Evolutionary conservation across 805 yeast genomes (phyloP), one percentile per base, ranked within the genome.

Genomic region (Saccharomyces jurei): DNA sequence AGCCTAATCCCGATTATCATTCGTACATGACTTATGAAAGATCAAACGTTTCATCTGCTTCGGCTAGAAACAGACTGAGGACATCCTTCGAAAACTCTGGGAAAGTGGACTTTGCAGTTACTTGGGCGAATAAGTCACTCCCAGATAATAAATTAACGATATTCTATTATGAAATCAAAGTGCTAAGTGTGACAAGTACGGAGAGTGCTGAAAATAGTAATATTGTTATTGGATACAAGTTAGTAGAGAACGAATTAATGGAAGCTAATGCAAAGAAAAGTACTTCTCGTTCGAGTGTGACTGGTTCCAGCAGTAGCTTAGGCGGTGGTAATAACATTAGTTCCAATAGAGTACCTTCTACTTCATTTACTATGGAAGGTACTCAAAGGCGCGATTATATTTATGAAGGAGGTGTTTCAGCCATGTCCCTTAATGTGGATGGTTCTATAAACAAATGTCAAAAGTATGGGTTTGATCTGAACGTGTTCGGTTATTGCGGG

Each of bases 131-230:
- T 51, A 60, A 60, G 41, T 52, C 57, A 6, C n/a, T 68, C 21
- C 60, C 63, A n/a, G 53, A 57, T 13, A 51, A 56, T 21, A 58
- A 58, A 22, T 31, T 67, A 5, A 68, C 66, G 0, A 56, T 69
- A 13, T 69, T 62, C 49, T 69, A 69, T 52, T 69, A 60, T 51
- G 72, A 69, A 52, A 55, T 67, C 6, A 58, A 62, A 53, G 56
- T 68, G 0, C 52, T 63, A 8, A 58, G 58, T 25, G 68, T 64
- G 2, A 61, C 65, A 14, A 62, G 64, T 52, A 58, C 65, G 2
- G 62, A 63, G 51, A 63, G 63, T 52, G 65, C 68, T 13, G 58
- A 57, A 48, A 61, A 61, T 56, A 57, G 66, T 50, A 62, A 67
- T 50, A 62, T 68, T 13, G 54, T 66, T 30, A 59, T 69, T 6